Conservation (phyloP, 2,329 filamentous ascomycete genomes). For the Phyllosticta citribraziliensis region DNA sequence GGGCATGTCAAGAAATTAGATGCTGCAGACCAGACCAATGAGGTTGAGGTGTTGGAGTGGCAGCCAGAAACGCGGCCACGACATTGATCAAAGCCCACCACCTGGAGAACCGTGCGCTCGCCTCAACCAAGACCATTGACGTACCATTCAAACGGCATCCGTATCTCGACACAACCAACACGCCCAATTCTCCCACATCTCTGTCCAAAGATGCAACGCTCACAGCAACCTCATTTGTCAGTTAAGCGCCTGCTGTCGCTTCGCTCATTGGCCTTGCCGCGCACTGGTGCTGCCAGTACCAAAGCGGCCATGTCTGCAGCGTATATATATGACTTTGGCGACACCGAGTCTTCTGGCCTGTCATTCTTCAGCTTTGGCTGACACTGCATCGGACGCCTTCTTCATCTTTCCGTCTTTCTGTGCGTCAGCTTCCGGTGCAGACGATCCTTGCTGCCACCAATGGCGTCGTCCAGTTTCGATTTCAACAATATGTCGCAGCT, state of each 20-base stretch:
- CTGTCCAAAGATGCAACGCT: neutral
- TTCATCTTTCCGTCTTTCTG: neutral
- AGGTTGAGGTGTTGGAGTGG: too few species aligned
- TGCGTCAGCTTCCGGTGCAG: neutral
- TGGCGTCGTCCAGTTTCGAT: conserved; percentile 7
- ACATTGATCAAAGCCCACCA: too few species aligned
- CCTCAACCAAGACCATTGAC: neutral
- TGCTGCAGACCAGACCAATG: too few species aligned
- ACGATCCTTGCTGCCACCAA: neutral
- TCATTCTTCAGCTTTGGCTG: neutral
- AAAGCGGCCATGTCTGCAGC: neutral
- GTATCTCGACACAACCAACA: neutral
- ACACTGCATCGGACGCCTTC: neutral
- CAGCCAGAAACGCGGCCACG: too few species aligned
- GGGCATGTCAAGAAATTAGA: too few species aligned
- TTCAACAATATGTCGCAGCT: conserved; percentile 49
- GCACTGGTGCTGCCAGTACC: neutral
- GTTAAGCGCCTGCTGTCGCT: neutral
- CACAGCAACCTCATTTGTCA: neutral
- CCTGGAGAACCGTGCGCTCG: neutral
- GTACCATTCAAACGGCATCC: neutral
- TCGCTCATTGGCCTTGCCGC: neutral
- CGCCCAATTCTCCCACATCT: neutral
- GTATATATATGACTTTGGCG: neutral
- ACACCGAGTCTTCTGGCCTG: neutral